Conservation (phyloP, 768 basidiomycete species). For the Leccinum olivaceopallidum region DNA sequence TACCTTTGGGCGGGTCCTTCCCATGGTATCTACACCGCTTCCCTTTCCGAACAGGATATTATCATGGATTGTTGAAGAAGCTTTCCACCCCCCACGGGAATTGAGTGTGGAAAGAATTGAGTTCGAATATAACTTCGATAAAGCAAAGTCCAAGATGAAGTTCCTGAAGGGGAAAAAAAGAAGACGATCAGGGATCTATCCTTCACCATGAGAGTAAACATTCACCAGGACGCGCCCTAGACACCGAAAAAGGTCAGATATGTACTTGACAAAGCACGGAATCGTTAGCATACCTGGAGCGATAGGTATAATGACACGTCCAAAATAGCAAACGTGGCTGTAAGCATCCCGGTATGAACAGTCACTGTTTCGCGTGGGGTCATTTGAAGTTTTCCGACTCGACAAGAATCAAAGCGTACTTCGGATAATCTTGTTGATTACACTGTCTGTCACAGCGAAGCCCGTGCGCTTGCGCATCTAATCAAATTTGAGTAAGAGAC, state of each 20-base stretch:
- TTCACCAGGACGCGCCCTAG: constrained; percentile 19
- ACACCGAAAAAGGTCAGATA: constrained; percentile 1
- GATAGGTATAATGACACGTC: constrained; percentile 27
- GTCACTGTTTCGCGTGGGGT: constrained; percentile 20
- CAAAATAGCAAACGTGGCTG: constrained; percentile 12
- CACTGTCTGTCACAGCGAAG: constrained; percentile 38
- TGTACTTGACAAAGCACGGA: neutral
- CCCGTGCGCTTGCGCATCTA: constrained; percentile 45
- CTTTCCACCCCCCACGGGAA: constrained; percentile 26
- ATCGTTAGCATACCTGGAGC: constrained; percentile 11
- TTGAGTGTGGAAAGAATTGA: constrained; percentile 22
- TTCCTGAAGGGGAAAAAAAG: constrained; percentile 7
- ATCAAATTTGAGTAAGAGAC: neutral
- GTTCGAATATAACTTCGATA: constrained; percentile 31
- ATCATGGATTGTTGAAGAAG: neutral
- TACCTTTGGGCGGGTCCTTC: constrained; percentile 8
- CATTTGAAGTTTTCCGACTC: neutral
- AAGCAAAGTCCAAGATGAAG: constrained; percentile 23
- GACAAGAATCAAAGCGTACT: constrained; percentile 21
- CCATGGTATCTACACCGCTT: neutral
- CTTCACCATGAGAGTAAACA: constrained; percentile 4
- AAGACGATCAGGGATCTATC: neutral
- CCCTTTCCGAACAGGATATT: constrained; percentile 11
- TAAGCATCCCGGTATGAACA: constrained; percentile 31
- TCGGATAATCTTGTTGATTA: constrained; percentile 43